These are phyloP conservation scores for Peronosclerospora sorghi DNA, from an alignment of 352 stramenopile genomes.

Conservation along the genomic window DNA sequence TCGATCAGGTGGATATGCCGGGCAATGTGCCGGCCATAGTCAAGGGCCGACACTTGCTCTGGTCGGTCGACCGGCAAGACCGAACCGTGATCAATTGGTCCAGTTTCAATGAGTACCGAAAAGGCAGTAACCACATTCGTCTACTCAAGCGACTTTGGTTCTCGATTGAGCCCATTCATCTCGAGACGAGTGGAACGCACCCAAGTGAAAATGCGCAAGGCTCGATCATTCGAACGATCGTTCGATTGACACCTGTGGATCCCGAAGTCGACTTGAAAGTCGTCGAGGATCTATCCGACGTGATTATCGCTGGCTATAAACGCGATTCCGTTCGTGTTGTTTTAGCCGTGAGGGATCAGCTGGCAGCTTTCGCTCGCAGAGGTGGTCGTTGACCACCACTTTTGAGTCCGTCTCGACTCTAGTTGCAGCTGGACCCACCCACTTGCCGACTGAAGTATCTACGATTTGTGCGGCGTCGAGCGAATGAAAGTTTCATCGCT, in stretches of 20 bases:
- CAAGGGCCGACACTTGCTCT: slow-evolving; percentile 11
- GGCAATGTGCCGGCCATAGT: slow-evolving; percentile 4
- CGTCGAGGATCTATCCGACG: slow-evolving; percentile 14
- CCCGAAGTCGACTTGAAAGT: slow-evolving; percentile 4
- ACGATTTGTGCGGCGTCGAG: too few species aligned
- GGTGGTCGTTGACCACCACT: not conserved
- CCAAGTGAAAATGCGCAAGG: slow-evolving; percentile 2
- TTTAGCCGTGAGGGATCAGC: slow-evolving; percentile 12
- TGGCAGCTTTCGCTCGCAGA: slow-evolving; percentile 7
- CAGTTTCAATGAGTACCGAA: slow-evolving; percentile 15
- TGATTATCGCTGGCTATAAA: slow-evolving; percentile 12
- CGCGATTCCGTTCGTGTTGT: slow-evolving; percentile 14
- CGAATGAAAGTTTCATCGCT: too few species aligned
- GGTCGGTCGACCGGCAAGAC: slow-evolving; percentile 6
- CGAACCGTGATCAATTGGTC: slow-evolving; percentile 18
- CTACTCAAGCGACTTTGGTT: slow-evolving; percentile 16
- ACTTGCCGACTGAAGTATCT: too few species aligned
- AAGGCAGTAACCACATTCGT: slow-evolving; percentile 11
- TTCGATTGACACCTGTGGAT: slow-evolving; percentile 15
- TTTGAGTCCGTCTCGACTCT: too few species aligned
- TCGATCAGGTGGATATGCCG: slow-evolving; percentile 16
- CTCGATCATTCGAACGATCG: slow-evolving; percentile 14
- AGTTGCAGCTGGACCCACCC: too few species aligned
- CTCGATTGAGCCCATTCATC: slow-evolving; percentile 10
- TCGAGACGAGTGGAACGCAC: not conserved